These are phyloP conservation scores for Salvia rosmarinus DNA, from an alignment of 257 asterid genomes.

Conservation along the genomic window DNA sequence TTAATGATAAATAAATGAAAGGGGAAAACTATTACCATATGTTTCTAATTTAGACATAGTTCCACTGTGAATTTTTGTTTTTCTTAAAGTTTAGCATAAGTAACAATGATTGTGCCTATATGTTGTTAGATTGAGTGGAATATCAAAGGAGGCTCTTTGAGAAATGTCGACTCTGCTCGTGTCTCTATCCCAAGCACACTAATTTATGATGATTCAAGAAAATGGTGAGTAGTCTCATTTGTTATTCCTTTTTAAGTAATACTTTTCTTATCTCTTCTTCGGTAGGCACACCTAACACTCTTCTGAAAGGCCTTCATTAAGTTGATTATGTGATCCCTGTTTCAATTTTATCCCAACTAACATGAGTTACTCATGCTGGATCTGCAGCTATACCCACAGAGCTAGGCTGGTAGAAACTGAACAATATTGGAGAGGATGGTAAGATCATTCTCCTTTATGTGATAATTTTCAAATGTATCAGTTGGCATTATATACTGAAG, in stretches of 20 bases:
- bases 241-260: neutral
- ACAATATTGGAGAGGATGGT: constrained; percentile 98
- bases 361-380: constrained; percentile 30
- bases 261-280: constrained; percentile 13
- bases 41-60: neutral
- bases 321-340: neutral
- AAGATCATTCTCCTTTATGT: constrained; percentile 34
- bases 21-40: neutral
- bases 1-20: neutral
- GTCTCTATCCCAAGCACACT: constrained; percentile 89
- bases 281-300: constrained; percentile 22
- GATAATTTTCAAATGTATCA: constrained; percentile 1
- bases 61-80: neutral
- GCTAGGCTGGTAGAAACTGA: constrained; percentile 90
- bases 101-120: constrained; percentile 11
- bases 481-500: neutral
- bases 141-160: constrained; percentile 84
- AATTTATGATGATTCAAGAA: constrained; percentile 72
- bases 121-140: constrained; percentile 89
- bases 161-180: constrained; percentile 90
- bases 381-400: constrained; percentile 80
- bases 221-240: constrained; percentile 59
- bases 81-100: constrained; percentile 13
- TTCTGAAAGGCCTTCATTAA: constrained; percentile 20
- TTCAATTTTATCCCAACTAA: constrained; percentile 20